Evolutionary conservation across 805 yeast species (phyloP), one percentile per base, ranked within the genome.

Genomic region (Maudiozyma barnettii): DNA sequence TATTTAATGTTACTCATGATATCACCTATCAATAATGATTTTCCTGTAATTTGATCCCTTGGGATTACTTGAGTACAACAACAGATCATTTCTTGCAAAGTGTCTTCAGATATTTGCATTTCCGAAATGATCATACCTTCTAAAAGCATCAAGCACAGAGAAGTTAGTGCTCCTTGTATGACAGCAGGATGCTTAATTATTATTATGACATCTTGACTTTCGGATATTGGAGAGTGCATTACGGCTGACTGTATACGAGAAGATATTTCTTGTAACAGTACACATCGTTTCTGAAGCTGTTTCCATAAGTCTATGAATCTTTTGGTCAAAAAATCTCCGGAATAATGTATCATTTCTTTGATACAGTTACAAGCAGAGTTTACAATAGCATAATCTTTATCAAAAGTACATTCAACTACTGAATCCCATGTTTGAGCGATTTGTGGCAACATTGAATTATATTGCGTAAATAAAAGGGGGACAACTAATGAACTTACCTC

Each of bases 381-480:
- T 3, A 51, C 59, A 13, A 61, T 49, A 3, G 61, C 49, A 44
- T 44, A 54, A 44, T 63, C 67, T 1, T 47, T 29, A 31, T 51
- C 51, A 18, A 58, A 23, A 1, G 56, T 35, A 30, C 56, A 52
- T 13, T 51, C 50, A 9, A 54, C 59, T 5, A 59, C 41, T 6
- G 54, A 45, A 39, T 58, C 59, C 68, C 68, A 64, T 8, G 51
- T 46, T 39, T 56, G 58, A 2, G 68, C 66, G 1, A 63, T 57
- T 44, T 62, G 65, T 3, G 66, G 67, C 16, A 64, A 49, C 19
- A 63, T 41, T 4, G 60, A 56, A 36, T 54, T 54, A 39, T 62
- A 54, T 41, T 64, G 66, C 0, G 84, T 71, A 0, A 85, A 75
- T 20, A 84, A 61, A 22, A 81, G 57, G 0, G 84, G 83, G 3